Percentiles rank a stretch among this genome's conserved stretches.
Conservation (phyloP, 768 basidiomycete species). For the Candolleomyces efflorescens region DNA sequence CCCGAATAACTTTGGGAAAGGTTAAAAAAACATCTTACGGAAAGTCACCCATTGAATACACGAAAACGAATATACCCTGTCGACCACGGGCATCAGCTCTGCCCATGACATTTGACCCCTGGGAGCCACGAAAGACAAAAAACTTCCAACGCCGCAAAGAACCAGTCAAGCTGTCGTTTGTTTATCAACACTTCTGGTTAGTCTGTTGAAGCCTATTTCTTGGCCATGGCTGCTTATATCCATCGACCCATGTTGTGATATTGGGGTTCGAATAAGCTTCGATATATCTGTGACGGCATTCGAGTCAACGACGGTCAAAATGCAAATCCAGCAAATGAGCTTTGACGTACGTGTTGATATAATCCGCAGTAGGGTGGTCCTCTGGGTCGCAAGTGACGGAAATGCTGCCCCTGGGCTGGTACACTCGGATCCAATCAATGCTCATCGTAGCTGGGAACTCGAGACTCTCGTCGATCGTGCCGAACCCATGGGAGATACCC, state of each 20-base stretch:
- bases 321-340: too few species aligned
- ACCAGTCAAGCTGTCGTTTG: too few species aligned
- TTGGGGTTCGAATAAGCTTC: slow-evolving; percentile 40
- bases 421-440: slow-evolving; percentile 82
- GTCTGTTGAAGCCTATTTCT: slow-evolving; percentile 25
- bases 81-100: too few species aligned
- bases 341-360: slow-evolving; percentile 60
- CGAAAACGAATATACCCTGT: too few species aligned
- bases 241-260: slow-evolving; percentile 33
- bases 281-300: slow-evolving; percentile 23
- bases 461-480: slow-evolving; percentile 50
- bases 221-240: slow-evolving; percentile 32
- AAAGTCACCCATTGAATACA: too few species aligned
- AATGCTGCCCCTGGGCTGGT: slow-evolving; percentile 44
- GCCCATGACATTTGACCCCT: too few species aligned
- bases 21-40: too few species aligned
- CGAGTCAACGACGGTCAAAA: not conserved
- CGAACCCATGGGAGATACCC: slow-evolving; percentile 68
- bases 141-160: too few species aligned
- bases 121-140: too few species aligned
- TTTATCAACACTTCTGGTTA: too few species aligned
- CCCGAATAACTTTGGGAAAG: too few species aligned
- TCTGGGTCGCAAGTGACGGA: slow-evolving; percentile 70
- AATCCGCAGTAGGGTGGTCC: slow-evolving; percentile 67
- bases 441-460: slow-evolving; percentile 57